Percentiles rank a stretch among this genome's conserved stretches.
Evolutionary conservation across 169 alveolate genomes (phyloP).

Genomic region (Plasmodium relictum): DNA sequence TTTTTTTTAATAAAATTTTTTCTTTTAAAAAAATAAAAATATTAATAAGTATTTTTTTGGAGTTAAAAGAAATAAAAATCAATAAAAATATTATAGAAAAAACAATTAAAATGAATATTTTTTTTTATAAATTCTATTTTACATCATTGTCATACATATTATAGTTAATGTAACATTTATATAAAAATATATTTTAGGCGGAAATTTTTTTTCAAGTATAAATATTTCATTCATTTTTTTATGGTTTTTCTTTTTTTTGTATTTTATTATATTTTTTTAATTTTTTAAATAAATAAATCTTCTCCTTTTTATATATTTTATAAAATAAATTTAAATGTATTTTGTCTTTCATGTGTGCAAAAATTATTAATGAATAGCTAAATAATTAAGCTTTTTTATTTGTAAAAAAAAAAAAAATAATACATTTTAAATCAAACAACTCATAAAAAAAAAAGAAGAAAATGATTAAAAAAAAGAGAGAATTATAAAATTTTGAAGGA

Average conservation of each 20-base stretch:
- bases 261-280: not conserved
- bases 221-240: too few relatives aligned
- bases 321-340: not conserved
- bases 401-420: conserved; percentile 12
- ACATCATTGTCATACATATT: too few relatives aligned
- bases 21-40: too few relatives aligned
- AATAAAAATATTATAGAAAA: too few relatives aligned
- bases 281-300: not conserved
- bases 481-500: conserved; percentile 30
- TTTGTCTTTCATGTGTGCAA: conserved; percentile 77
- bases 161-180: too few relatives aligned
- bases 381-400: conserved; percentile 5
- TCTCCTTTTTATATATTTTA: too few relatives aligned
- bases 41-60: too few relatives aligned
- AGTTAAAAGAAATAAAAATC: not conserved
- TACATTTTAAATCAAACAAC: conserved; percentile 20
- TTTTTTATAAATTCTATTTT: too few relatives aligned
- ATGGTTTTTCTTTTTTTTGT: not conserved
- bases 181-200: too few relatives aligned
- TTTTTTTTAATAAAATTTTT: too few relatives aligned
- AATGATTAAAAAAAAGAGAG: conserved; percentile 5
- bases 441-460: conserved; percentile 12
- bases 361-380: conserved; percentile 16
- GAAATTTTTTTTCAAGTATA: too few relatives aligned
- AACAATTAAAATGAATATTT: too few relatives aligned